Percentiles rank a stretch among this genome's conserved stretches.
phyloP scores from a whole-genome alignment of 2,329 filamentous ascomycete species.

The Erysiphe pulchra region DNA sequence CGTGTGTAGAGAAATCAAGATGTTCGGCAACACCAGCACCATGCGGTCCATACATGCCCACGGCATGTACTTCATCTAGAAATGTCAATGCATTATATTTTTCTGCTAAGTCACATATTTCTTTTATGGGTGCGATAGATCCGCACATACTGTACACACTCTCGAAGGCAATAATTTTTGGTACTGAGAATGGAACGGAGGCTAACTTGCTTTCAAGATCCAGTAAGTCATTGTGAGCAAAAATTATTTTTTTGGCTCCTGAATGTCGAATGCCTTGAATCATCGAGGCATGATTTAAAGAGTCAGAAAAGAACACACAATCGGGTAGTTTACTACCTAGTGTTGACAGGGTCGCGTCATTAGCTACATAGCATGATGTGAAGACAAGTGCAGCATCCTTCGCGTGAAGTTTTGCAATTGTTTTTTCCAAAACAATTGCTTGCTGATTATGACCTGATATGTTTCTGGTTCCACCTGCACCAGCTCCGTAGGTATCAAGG shows the following conservation, averaged over 20 bases:
- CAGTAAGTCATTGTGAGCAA: constrained; percentile 91
- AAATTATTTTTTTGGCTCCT: constrained; percentile 88
- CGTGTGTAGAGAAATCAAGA: constrained; percentile 75
- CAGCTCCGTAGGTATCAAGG: constrained; percentile 79
- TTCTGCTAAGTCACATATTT: constrained; percentile 85
- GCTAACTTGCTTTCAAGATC: constrained; percentile 86
- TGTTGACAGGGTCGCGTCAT: constrained; percentile 87
- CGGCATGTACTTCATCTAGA: constrained; percentile 92
- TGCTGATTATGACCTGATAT: constrained; percentile 97
- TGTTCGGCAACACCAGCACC: constrained; percentile 94
- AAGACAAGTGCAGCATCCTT: constrained; percentile 88
- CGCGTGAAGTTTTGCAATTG: constrained; percentile 66
- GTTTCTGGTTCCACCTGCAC: constrained; percentile 85
- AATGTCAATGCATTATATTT: constrained; percentile 97
- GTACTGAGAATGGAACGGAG: constrained; percentile 56
- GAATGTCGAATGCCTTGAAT: constrained; percentile 97
- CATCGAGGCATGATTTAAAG: constrained; percentile 95
- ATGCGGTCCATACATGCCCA: constrained; percentile 94
- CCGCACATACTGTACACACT: constrained; percentile 99
- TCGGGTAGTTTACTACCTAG: constrained; percentile 91
- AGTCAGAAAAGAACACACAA: constrained; percentile 94
- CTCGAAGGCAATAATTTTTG: constrained; percentile 97
- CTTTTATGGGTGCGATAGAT: constrained; percentile 83
- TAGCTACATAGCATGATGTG: constrained; percentile 93
- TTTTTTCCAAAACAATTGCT: constrained; percentile 59